Conservation (phyloP, 1,139 yeast species). For the Nakaseomyces bracarensis region DNA sequence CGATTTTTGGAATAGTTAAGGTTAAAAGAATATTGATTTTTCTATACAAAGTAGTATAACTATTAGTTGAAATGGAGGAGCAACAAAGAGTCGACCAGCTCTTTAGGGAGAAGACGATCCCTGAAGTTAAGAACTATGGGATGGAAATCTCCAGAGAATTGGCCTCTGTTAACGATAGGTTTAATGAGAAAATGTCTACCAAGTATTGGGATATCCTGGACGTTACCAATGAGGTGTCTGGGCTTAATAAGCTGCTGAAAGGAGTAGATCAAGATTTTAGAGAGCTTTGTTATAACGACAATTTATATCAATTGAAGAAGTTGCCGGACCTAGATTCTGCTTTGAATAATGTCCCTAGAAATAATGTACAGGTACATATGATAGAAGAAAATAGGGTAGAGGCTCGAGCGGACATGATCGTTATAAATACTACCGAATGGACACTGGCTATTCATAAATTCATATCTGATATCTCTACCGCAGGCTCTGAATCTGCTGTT, state of each 20-base stretch:
- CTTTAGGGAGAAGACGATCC: conserved; percentile 10
- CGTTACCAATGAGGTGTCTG: conserved; percentile 19
- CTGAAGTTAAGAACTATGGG: conserved; percentile 11
- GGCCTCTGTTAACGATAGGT: conserved; percentile 12
- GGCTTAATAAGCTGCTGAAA: conserved; percentile 15
- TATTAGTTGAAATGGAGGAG: not conserved
- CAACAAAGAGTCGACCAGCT: conserved; percentile 8
- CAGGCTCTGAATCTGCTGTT: conserved; percentile 10
- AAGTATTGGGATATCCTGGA: conserved; percentile 22
- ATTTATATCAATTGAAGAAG: conserved; percentile 19
- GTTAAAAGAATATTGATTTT: not conserved
- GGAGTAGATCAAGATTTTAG: conserved; percentile 21
- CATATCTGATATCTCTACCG: conserved; percentile 12
- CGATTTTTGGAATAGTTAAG: not conserved
- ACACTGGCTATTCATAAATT: conserved; percentile 16
- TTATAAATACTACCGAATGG: conserved; percentile 17
- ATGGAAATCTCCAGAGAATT: conserved; percentile 10
- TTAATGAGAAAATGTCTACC: conserved; percentile 17
- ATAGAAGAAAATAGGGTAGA: not conserved
- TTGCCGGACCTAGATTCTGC: conserved; percentile 12
- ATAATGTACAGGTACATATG: not conserved
- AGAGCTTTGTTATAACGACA: conserved; percentile 29
- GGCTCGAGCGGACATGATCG: not conserved
- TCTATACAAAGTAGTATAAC: not conserved
- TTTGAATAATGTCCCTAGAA: not conserved